phyloP scores from a whole-genome alignment of 352 stramenopile species.

The Achlya hypogyna region DNA sequence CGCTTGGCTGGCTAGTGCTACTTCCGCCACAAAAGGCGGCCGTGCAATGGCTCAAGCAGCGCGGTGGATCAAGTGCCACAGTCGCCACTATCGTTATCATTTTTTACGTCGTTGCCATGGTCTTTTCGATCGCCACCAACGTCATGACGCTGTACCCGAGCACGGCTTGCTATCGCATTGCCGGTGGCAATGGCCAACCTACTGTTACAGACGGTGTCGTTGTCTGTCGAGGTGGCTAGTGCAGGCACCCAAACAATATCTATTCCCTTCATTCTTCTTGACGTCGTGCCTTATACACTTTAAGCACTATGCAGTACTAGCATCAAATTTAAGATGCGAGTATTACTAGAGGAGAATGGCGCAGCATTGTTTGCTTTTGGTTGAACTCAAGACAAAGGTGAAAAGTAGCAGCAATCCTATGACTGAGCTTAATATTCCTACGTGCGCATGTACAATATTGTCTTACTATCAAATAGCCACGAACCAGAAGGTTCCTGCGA shows the following conservation, averaged over 20 bases:
- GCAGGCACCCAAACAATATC: background rate
- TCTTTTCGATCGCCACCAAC: conserved; percentile 48
- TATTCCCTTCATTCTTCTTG: background rate
- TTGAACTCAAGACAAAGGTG: too few species aligned
- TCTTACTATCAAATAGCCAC: too few species aligned
- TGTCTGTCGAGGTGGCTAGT: background rate
- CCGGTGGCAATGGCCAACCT: conserved; percentile 28
- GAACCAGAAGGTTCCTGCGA: too few species aligned
- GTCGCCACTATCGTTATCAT: conserved; percentile 33
- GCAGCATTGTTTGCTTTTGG: too few species aligned
- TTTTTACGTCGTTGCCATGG: conserved; percentile 31
- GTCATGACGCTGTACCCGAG: conserved; percentile 47
- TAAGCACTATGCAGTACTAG: too few species aligned
- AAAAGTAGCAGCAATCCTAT: too few species aligned
- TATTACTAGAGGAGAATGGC: too few species aligned
- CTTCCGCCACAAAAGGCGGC: conserved; percentile 58
- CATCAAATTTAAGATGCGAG: too few species aligned
- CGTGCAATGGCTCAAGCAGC: conserved; percentile 49
- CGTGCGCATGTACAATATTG: too few species aligned
- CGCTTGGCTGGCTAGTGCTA: conserved; percentile 37
- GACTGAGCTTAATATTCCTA: too few species aligned
- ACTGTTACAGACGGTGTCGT: background rate
- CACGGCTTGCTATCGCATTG: conserved; percentile 47
- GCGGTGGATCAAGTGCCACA: conserved; percentile 34
- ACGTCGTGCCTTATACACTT: too few species aligned